Evolutionary conservation across 2,329 filamentous ascomycete species (phyloP).

Genomic region (Metarhizium robertsii): DNA sequence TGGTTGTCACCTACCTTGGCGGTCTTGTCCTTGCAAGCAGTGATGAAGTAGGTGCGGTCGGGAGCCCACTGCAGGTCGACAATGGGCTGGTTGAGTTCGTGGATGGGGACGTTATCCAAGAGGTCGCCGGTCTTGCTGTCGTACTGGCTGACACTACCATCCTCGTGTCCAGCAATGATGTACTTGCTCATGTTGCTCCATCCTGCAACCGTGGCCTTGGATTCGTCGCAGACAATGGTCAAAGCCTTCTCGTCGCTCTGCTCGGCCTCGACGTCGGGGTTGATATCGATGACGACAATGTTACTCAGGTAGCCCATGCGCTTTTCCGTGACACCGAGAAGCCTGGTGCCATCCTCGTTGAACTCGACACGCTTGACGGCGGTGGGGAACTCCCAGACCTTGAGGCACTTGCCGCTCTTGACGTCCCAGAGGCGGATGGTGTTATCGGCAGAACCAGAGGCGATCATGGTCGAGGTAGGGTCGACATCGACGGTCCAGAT

Average conservation of each 20-base stretch:
- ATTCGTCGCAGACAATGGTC: slow-evolving; percentile 87
- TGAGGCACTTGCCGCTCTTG: slow-evolving; percentile 83
- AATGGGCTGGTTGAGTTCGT: slow-evolving; percentile 75
- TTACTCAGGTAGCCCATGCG: slow-evolving; percentile 93
- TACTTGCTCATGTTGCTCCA: slow-evolving; percentile 93
- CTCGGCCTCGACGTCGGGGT: slow-evolving; percentile 69
- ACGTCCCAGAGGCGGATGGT: slow-evolving; percentile 96
- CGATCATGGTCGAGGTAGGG: slow-evolving; percentile 83
- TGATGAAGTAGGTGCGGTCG: slow-evolving; percentile 97
- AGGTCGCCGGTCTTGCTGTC: slow-evolving; percentile 87
- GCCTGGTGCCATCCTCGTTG: slow-evolving; percentile 80
- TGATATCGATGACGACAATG: slow-evolving; percentile 87
- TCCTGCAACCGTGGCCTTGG: slow-evolving; percentile 94
- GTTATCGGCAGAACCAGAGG: slow-evolving; percentile 95
- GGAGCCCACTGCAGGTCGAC: slow-evolving; percentile 91
- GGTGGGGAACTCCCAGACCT: slow-evolving; percentile 96
- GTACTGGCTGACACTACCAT: slow-evolving; percentile 84
- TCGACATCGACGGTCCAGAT: slow-evolving; percentile 98
- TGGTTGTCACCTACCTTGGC: slow-evolving; percentile 56
- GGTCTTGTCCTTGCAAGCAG: slow-evolving; percentile 92
- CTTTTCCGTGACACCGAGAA: slow-evolving; percentile 96
- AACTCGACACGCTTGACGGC: slow-evolving; percentile 98
- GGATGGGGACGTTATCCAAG: slow-evolving; percentile 69
- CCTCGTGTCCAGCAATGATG: slow-evolving; percentile 96
- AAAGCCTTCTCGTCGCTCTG: slow-evolving; percentile 77